A percentile compares a stretch with the other conserved stretches of the same genome.
Evolutionary conservation across 176 grass and related monocot species (phyloP).

Genomic region (Aegilops speltoides): DNA sequence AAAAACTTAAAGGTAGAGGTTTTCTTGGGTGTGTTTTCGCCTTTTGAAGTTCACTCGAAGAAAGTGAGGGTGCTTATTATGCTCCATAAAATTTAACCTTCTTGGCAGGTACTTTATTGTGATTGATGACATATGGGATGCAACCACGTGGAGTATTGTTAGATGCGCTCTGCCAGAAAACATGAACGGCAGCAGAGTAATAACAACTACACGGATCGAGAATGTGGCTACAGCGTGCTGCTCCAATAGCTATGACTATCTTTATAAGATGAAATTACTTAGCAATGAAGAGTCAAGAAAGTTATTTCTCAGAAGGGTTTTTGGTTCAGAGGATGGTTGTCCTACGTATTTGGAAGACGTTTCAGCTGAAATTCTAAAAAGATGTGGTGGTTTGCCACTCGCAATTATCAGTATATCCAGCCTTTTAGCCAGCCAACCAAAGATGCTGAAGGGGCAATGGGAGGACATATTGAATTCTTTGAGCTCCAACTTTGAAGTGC

Average conservation of each 20-base stretch:
- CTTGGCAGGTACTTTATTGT: not conserved
- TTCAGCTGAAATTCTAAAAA: not conserved
- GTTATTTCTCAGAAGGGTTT: not conserved
- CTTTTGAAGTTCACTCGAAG: not conserved
- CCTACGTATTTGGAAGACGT: not conserved
- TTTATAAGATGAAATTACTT: not conserved
- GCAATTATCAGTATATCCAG: not conserved
- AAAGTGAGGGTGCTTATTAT: not conserved
- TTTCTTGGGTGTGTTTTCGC: not conserved
- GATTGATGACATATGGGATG: not conserved
- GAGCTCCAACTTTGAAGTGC: not conserved
- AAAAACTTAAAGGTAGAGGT: not conserved
- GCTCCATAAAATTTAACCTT: not conserved
- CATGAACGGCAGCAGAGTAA: not conserved
- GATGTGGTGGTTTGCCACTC: not conserved
- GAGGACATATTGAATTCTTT: not conserved
- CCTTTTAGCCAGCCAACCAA: not conserved
- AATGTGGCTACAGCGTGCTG: not conserved
- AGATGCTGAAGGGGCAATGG: not conserved
- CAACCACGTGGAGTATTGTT: not conserved
- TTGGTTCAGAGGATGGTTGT: not conserved
- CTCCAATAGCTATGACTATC: not conserved
- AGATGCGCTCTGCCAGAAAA: not conserved
- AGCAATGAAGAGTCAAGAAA: not conserved
- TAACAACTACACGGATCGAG: not conserved